Conservation (phyloP, 495 filamentous ascomycete species). For the Neurospora africana region DNA sequence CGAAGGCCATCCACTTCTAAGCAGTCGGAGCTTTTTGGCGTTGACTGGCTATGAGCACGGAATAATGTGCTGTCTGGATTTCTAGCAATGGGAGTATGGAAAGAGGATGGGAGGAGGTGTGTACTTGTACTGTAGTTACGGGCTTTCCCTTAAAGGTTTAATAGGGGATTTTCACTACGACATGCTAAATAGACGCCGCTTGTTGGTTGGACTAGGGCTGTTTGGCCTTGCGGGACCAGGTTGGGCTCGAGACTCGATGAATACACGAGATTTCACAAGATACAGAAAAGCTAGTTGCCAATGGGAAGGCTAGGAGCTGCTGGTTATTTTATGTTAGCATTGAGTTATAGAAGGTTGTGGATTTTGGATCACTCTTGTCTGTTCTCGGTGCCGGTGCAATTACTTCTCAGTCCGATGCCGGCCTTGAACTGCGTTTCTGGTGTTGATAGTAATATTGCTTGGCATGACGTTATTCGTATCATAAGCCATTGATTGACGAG, state of each 20-base stretch:
- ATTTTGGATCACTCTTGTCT: not conserved
- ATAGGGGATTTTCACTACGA: slow-evolving; percentile 6
- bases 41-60: not conserved
- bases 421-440: not conserved
- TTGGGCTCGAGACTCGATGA: not conserved
- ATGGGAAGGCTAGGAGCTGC: not conserved
- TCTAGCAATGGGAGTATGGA: slow-evolving; percentile 1
- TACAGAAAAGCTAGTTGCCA: not conserved
- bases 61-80: not conserved
- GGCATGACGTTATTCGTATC: not conserved
- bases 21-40: not conserved
- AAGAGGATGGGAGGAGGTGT: not conserved
- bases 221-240: not conserved
- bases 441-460: not conserved
- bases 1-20: slow-evolving; percentile 95
- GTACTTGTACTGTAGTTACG: slow-evolving; percentile 19
- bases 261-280: not conserved
- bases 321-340: not conserved
- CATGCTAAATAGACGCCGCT: slow-evolving; percentile 7
- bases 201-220: not conserved
- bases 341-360: not conserved
- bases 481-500: not conserved
- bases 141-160: slow-evolving; percentile 13
- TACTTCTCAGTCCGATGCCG: not conserved
- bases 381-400: not conserved